Conservation (phyloP, 495 filamentous ascomycete genomes). For the Daldinia vernicosa region DNA sequence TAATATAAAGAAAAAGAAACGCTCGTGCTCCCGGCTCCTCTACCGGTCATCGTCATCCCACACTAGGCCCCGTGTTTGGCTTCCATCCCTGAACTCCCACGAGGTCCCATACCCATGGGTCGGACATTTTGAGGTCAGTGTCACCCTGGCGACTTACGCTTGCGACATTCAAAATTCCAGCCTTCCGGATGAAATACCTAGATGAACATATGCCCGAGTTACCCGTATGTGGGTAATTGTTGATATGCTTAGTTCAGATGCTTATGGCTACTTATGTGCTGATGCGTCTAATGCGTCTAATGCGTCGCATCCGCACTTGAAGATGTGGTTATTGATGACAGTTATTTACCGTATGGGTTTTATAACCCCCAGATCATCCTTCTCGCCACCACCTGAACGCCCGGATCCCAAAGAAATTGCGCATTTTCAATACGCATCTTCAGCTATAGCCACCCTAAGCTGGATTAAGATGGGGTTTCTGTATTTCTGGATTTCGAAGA, state of each 20-base stretch:
- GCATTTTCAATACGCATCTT: slow-evolving; percentile 32
- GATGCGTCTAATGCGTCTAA: slow-evolving; percentile 37
- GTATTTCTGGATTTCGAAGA: not conserved
- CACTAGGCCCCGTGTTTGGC: slow-evolving; percentile 13
- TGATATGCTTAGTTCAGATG: slow-evolving; percentile 10
- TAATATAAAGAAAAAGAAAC: slow-evolving; percentile 2
- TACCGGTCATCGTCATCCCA: slow-evolving; percentile 20
- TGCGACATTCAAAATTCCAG: slow-evolving; percentile 13
- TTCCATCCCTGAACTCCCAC: slow-evolving; percentile 16
- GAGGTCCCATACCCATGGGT: slow-evolving; percentile 23
- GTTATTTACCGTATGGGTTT: slow-evolving; percentile 34
- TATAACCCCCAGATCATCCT: slow-evolving; percentile 32
- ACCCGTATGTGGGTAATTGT: slow-evolving; percentile 14
- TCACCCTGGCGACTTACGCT: slow-evolving; percentile 22
- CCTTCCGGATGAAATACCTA: slow-evolving; percentile 26
- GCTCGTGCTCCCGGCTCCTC: not conserved
- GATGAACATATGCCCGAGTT: slow-evolving; percentile 25
- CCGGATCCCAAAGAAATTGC: slow-evolving; percentile 9
- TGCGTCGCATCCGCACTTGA: slow-evolving; percentile 31
- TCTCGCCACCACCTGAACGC: slow-evolving; percentile 41
- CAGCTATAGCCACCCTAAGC: slow-evolving; percentile 46
- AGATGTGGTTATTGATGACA: slow-evolving; percentile 40
- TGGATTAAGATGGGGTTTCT: slow-evolving; percentile 8
- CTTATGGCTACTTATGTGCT: slow-evolving; percentile 35
- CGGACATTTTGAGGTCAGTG: slow-evolving; percentile 21